phyloP scores from a whole-genome alignment of 2,329 filamentous ascomycete genomes.

The Colletotrichum nymphaeae region DNA sequence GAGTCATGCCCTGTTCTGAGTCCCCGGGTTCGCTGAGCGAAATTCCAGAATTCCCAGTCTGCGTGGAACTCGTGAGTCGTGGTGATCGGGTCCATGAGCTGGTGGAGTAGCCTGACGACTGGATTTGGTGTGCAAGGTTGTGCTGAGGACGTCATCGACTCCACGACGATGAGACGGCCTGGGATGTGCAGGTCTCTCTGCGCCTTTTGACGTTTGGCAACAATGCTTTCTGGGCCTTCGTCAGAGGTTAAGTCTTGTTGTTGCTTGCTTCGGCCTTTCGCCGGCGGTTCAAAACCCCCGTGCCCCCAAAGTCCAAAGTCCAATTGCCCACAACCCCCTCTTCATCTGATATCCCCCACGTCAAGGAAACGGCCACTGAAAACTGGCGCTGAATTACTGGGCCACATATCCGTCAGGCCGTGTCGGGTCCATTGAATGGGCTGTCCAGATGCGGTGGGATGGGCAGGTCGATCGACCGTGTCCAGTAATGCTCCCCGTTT shows the following conservation, averaged over 20 bases:
- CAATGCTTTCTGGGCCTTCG: not conserved
- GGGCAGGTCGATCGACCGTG: slow-evolving; percentile 8
- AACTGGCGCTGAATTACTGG: not conserved
- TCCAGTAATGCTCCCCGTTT: not conserved
- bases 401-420: slow-evolving; percentile 10
- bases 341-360: slow-evolving; percentile 34
- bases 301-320: slow-evolving; percentile 3
- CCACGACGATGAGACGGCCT: slow-evolving; percentile 29
- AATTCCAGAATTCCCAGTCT: slow-evolving; percentile 7
- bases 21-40: not conserved
- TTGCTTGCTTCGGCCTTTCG: slow-evolving; percentile 31
- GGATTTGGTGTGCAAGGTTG: slow-evolving; percentile 1
- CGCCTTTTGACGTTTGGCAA: not conserved
- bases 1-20: not conserved
- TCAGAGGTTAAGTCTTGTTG: not conserved
- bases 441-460: slow-evolving; percentile 12
- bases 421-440: slow-evolving; percentile 11
- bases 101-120: not conserved
- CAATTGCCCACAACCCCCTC: slow-evolving; percentile 18
- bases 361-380: slow-evolving; percentile 22
- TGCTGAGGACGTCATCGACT: slow-evolving; percentile 29
- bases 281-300: slow-evolving; percentile 14
- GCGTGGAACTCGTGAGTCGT: not conserved
- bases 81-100: not conserved
- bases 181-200: slow-evolving; percentile 2